Percentiles rank a stretch among this genome's conserved stretches.
Evolutionary conservation across 768 basidiomycete genomes (phyloP).

Genomic region (Suillus brevipes): DNA sequence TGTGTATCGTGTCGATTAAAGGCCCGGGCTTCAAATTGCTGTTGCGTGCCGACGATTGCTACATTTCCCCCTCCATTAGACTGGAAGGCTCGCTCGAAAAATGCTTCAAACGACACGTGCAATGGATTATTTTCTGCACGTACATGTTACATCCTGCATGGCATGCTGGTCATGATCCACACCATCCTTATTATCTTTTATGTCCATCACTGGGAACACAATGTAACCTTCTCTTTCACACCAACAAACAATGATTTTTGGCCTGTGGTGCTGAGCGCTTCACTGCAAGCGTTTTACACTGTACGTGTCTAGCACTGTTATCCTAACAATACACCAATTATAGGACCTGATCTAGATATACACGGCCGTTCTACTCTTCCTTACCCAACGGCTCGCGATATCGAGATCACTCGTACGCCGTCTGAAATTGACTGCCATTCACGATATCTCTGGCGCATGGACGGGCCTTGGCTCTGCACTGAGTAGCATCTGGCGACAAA

Average conservation of each 20-base stretch:
- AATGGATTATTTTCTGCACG: background rate
- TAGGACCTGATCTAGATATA: constrained; percentile 9
- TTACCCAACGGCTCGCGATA: constrained; percentile 18
- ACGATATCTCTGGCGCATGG: constrained; percentile 19
- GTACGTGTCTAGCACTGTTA: background rate
- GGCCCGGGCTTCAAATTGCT: no score
- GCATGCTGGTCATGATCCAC: background rate
- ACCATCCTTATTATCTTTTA: constrained; percentile 2
- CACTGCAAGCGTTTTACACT: constrained; percentile 10
- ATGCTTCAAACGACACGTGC: background rate
- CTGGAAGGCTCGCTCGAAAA: background rate
- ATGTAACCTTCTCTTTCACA: background rate
- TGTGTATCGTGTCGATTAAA: background rate
- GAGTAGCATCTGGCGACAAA: constrained; percentile 17
- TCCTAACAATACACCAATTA: background rate
- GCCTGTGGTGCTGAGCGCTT: constrained; percentile 5
- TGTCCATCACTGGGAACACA: constrained; percentile 9
- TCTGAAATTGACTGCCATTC: constrained; percentile 16
- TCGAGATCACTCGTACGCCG: constrained; percentile 1
- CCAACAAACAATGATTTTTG: background rate
- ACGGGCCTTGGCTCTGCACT: constrained; percentile 19
- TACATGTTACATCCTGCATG: background rate
- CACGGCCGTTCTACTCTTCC: constrained; percentile 12
- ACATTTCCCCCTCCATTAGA: background rate
- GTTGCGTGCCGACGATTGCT: background rate